These are phyloP conservation scores for Gaeumannomyces tritici DNA, from an alignment of 2,329 filamentous ascomycete genomes.

Conservation along the genomic window DNA sequence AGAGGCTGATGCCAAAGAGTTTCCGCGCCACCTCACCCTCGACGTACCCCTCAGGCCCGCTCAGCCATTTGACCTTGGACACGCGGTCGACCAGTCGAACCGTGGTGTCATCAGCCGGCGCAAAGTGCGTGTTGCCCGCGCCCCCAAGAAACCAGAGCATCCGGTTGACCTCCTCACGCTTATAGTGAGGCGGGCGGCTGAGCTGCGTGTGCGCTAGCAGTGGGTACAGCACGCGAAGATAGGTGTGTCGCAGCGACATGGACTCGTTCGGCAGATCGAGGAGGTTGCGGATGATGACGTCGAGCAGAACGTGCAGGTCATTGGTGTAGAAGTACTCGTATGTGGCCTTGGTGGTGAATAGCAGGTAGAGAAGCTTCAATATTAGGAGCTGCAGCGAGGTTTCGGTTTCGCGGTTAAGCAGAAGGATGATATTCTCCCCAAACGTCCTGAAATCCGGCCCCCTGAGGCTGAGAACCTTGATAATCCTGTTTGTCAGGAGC, in stretches of 20 bases:
- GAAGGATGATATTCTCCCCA: constrained; percentile 91
- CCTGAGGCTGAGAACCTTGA: constrained; percentile 78
- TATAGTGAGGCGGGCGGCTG: constrained; percentile 79
- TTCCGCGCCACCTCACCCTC: constrained; percentile 43
- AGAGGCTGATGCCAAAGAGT: constrained; percentile 62
- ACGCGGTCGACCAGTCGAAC: constrained; percentile 69
- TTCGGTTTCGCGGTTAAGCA: constrained; percentile 90
- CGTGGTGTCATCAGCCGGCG: constrained; percentile 72
- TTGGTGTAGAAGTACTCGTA: constrained; percentile 99
- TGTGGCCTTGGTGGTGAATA: constrained; percentile 86
- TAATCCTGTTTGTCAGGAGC: constrained; percentile 75
- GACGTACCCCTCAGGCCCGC: constrained; percentile 7
- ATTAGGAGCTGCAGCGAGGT: constrained; percentile 94
- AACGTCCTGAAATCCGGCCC: constrained; percentile 84
- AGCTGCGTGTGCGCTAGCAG: constrained; percentile 88
- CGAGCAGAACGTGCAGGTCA: constrained; percentile 84
- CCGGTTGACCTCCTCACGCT: constrained; percentile 71
- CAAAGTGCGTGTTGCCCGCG: constrained; percentile 62
- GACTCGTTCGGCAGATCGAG: constrained; percentile 86
- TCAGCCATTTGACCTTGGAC: constrained; percentile 55
- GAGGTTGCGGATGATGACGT: constrained; percentile 95
- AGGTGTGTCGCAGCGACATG: constrained; percentile 74
- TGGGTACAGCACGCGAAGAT: constrained; percentile 85
- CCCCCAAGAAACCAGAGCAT: constrained; percentile 65
- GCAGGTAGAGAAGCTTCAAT: constrained; percentile 84